phyloP scores from a whole-genome alignment of 345 rosid species.

The Odontarrhena argentea region DNA sequence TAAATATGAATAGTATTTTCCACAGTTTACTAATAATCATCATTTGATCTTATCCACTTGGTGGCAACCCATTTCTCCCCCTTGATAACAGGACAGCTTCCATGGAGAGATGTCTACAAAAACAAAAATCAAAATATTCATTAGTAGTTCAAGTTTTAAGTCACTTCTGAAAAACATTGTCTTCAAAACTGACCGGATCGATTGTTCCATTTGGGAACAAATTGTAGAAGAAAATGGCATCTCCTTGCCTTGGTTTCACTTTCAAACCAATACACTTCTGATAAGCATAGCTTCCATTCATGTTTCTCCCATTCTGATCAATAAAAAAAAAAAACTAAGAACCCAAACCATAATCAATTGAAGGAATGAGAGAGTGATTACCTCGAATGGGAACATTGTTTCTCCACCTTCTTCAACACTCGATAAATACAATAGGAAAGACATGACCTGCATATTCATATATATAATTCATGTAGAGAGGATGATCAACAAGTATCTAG shows the following conservation, averaged over 20 bases:
- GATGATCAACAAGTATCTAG: not conserved
- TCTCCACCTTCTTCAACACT: conserved; percentile 75
- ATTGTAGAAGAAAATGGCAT: conserved; percentile 68
- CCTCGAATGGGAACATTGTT: conserved; percentile 74
- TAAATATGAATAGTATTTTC: conserved; percentile 19
- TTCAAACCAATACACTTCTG: conserved; percentile 54
- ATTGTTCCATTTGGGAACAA: conserved; percentile 60
- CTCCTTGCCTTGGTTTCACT: conserved; percentile 67
- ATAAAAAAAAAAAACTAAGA: not conserved
- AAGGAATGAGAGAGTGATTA: conserved; percentile 22
- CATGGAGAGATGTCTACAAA: conserved; percentile 47
- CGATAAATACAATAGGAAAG: conserved; percentile 68
- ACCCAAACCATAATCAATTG: not conserved
- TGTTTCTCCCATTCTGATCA: conserved; percentile 51
- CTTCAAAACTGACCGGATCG: conserved; percentile 47
- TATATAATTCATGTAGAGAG: not conserved
- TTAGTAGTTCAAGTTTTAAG: not conserved
- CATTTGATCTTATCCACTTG: conserved; percentile 51
- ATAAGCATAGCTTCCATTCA: conserved; percentile 53
- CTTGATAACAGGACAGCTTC: too few relatives aligned
- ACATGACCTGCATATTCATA: conserved; percentile 47
- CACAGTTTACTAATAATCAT: not conserved
- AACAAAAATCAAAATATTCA: not conserved
- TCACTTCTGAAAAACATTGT: not conserved
- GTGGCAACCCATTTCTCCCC: conserved; percentile 48